A percentile compares a stretch with the other conserved stretches of the same genome.
phyloP scores from a whole-genome alignment of 495 filamentous ascomycete species.

The Penicillium pancosmium region DNA sequence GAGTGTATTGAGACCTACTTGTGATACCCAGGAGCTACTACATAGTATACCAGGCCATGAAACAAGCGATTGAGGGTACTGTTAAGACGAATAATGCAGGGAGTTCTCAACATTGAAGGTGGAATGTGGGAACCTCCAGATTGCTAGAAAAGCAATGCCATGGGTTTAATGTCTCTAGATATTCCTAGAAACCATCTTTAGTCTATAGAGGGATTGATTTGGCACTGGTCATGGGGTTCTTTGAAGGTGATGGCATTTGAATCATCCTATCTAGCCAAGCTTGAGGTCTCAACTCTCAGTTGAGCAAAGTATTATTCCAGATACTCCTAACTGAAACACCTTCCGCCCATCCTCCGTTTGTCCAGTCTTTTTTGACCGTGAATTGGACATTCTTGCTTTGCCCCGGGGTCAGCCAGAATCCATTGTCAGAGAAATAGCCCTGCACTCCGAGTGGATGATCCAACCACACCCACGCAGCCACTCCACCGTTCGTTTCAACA shows the following conservation, averaged over 20 bases:
- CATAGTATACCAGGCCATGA: too few relatives aligned
- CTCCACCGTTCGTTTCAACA: constrained; percentile 56
- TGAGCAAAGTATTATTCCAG: constrained; percentile 48
- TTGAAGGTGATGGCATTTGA: neutral
- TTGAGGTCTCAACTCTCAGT: neutral
- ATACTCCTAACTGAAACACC: constrained; percentile 62
- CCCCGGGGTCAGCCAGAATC: constrained; percentile 57
- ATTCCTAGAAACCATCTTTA: too few relatives aligned
- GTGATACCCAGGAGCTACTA: too few relatives aligned
- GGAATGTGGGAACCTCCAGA: too few relatives aligned
- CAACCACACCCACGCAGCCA: constrained; percentile 70
- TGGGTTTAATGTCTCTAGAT: too few relatives aligned
- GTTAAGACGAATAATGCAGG: too few relatives aligned
- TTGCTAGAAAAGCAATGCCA: too few relatives aligned
- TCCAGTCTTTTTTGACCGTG: constrained; percentile 51
- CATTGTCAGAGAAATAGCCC: constrained; percentile 63
- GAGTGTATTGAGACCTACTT: too few relatives aligned
- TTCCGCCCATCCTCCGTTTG: constrained; percentile 51
- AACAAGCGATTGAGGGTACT: too few relatives aligned
- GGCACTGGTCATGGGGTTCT: neutral
- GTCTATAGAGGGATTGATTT: too few relatives aligned
- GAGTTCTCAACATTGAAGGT: too few relatives aligned
- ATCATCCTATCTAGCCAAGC: neutral
- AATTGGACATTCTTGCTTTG: constrained; percentile 53
- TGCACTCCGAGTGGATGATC: constrained; percentile 59